Percentiles rank a stretch among this genome's conserved stretches.
These are phyloP conservation scores for Vitis rotundifolia DNA, from an alignment of 164 flowering plant genomes.

Conservation along the genomic window DNA sequence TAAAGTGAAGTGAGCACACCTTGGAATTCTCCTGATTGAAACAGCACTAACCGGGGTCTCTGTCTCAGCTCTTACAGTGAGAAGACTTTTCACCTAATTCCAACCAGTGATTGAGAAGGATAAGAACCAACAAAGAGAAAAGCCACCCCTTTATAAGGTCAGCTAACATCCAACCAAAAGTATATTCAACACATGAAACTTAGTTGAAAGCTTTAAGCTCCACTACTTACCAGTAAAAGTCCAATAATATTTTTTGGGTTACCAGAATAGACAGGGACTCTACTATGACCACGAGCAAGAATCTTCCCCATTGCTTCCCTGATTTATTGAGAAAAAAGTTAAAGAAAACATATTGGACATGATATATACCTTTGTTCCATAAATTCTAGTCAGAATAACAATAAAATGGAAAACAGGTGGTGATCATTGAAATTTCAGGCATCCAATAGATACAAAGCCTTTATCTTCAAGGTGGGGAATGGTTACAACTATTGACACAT, in stretches of 20 bases:
- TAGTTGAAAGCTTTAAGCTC: background rate
- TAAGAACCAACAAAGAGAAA: background rate
- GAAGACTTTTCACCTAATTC: slow-evolving; percentile 89
- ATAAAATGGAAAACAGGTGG: too few relatives aligned
- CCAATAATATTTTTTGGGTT: slow-evolving; percentile 91
- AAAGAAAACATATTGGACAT: background rate
- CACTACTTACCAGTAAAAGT: slow-evolving; percentile 75
- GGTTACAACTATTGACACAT: too few relatives aligned
- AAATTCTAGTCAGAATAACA: too few relatives aligned
- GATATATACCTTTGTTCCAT: background rate
- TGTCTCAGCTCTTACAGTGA: slow-evolving; percentile 93
- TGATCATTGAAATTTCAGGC: too few relatives aligned
- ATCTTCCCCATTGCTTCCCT: slow-evolving; percentile 99
- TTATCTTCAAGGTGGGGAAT: too few relatives aligned
- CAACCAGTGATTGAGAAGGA: slow-evolving; percentile 1
- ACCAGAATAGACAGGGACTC: slow-evolving; percentile 97
- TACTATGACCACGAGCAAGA: slow-evolving; percentile 97
- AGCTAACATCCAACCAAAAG: background rate
- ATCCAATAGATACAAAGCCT: too few relatives aligned
- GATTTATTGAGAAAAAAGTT: slow-evolving; percentile 11
- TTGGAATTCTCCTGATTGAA: slow-evolving; percentile 93
- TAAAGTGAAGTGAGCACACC: slow-evolving; percentile 41
- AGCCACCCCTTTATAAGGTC: background rate
- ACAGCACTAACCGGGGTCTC: slow-evolving; percentile 99
- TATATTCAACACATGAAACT: slow-evolving; percentile 1